Percentiles rank a stretch among this genome's conserved stretches.
phyloP scores from a whole-genome alignment of 805 yeast species.

The Candida suzukii region DNA sequence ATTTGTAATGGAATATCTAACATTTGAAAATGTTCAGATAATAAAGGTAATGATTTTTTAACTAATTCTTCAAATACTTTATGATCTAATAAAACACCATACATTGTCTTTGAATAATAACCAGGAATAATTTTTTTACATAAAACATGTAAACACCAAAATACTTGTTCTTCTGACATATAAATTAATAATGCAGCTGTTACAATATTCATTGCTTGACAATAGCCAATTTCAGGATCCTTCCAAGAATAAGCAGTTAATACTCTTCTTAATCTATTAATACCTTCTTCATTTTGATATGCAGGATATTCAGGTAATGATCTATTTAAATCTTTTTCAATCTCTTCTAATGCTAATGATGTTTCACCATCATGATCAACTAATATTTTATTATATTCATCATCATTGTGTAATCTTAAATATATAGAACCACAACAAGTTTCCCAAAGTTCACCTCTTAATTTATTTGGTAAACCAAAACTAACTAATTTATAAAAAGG shows the following conservation, averaged over 20 bases:
- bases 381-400: conserved; percentile 52
- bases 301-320: conserved; percentile 96
- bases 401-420: conserved; percentile 53
- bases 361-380: conserved; percentile 53
- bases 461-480: conserved; percentile 89
- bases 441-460: conserved; percentile 97
- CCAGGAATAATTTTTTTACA: conserved; percentile 91
- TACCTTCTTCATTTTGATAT: conserved; percentile 82
- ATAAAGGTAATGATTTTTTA: conserved; percentile 78
- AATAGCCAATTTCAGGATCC: conserved; percentile 94
- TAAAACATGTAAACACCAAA: conserved; percentile 77
- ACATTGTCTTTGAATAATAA: conserved; percentile 94
- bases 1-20: conserved; percentile 89
- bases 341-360: conserved; percentile 89
- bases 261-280: conserved; percentile 75
- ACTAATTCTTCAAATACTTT: conserved; percentile 88
- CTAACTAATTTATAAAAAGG: conserved; percentile 77
- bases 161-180: conserved; percentile 96
- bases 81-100: conserved; percentile 92
- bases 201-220: conserved; percentile 98
- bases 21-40: conserved; percentile 74
- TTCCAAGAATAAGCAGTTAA: conserved; percentile 94
- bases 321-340: conserved; percentile 90
- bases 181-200: conserved; percentile 71
- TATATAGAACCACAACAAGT: conserved; percentile 81